phyloP scores from a whole-genome alignment of 148 eudicot species.

The Rhododendron ovatum region DNA sequence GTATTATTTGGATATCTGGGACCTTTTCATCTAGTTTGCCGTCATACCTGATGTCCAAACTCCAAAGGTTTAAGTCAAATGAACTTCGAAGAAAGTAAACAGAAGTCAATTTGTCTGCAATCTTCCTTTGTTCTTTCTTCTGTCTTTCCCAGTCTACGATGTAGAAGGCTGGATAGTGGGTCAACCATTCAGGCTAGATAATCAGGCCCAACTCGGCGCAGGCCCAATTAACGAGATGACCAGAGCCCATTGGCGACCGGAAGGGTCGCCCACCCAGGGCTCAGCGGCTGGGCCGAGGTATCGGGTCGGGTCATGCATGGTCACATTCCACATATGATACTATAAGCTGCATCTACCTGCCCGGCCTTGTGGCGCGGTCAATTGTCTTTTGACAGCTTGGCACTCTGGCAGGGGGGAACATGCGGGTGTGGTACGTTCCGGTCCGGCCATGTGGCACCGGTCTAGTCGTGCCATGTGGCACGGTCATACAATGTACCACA shows the following conservation, averaged over 20 bases:
- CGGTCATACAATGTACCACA: background rate
- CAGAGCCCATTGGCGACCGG: background rate
- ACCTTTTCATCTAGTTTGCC: background rate
- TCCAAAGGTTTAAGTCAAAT: background rate
- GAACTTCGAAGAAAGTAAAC: background rate
- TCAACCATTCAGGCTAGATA: background rate
- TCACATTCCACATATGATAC: background rate
- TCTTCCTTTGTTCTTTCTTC: background rate
- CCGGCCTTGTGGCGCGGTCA: background rate
- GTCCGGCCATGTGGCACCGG: background rate
- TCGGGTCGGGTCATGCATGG: background rate
- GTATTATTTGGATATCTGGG: background rate
- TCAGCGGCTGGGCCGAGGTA: background rate
- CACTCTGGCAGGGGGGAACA: background rate
- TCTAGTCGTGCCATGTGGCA: background rate
- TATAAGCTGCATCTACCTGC: background rate
- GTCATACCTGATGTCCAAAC: background rate
- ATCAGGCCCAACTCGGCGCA: background rate
- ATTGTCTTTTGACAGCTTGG: background rate
- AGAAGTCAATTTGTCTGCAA: background rate
- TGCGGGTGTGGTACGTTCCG: background rate
- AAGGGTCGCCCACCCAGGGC: background rate
- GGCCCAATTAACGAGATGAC: background rate
- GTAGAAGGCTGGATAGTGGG: background rate
- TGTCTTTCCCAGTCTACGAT: background rate